A percentile compares a stretch with the other conserved stretches of the same genome.
Conservation (phyloP, 495 filamentous ascomycete species). For the Trichoderma reesei region DNA sequence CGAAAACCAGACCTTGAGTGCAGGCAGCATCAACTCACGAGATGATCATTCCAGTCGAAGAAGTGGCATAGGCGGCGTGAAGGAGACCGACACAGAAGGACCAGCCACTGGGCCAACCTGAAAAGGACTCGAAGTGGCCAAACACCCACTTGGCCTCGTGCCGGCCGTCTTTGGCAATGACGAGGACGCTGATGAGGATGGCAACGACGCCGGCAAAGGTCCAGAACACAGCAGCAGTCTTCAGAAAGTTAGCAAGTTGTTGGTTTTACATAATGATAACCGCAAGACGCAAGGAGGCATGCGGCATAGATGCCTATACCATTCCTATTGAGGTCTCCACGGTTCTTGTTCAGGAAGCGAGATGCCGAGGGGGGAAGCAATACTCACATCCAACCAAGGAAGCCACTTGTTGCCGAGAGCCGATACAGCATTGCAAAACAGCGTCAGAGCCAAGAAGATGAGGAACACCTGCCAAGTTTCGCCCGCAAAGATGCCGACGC, state of each 20-base stretch:
- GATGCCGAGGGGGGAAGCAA: background rate
- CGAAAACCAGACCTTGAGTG: background rate
- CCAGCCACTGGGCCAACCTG: constrained; percentile 41
- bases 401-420: constrained; percentile 47
- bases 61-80: constrained; percentile 41
- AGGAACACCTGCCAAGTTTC: constrained; percentile 49
- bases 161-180: constrained; percentile 35
- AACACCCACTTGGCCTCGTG: constrained; percentile 31
- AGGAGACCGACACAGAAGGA: constrained; percentile 39
- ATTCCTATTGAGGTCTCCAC: too few relatives aligned
- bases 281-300: too few relatives aligned
- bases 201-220: constrained; percentile 39
- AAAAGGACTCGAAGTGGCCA: constrained; percentile 34
- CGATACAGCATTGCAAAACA: constrained; percentile 46
- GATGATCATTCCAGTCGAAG: constrained; percentile 45
- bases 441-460: constrained; percentile 47
- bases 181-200: constrained; percentile 33
- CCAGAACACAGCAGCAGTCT: constrained; percentile 44
- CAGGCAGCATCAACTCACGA: constrained; percentile 21
- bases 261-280: too few relatives aligned
- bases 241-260: background rate
- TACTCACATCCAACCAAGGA: constrained; percentile 44
- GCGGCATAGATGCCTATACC: too few relatives aligned
- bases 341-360: too few relatives aligned
- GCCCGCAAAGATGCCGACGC: constrained; percentile 29